Evolutionary conservation across 805 yeast genomes (phyloP).

Genomic region (Ogataea paradorogensis): DNA sequence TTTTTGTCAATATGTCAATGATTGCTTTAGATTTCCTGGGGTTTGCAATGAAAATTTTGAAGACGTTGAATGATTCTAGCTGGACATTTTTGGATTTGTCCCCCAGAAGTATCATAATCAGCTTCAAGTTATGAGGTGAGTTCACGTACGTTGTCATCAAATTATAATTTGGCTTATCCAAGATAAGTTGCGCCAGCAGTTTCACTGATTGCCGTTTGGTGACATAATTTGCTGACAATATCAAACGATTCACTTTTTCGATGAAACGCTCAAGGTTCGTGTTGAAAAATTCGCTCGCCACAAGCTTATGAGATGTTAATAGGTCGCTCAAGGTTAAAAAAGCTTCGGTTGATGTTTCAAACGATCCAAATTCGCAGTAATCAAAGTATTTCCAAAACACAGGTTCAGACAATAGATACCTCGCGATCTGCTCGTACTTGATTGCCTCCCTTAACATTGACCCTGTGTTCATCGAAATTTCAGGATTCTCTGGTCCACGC

Average conservation of each 20-base stretch:
- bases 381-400: slow-evolving; percentile 80
- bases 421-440: slow-evolving; percentile 68
- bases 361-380: slow-evolving; percentile 70
- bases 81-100: slow-evolving; percentile 90
- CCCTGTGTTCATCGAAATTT: slow-evolving; percentile 71
- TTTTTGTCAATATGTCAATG: slow-evolving; percentile 76
- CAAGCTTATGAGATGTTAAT: slow-evolving; percentile 63
- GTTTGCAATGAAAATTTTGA: slow-evolving; percentile 94
- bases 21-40: slow-evolving; percentile 84
- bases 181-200: slow-evolving; percentile 66
- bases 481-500: slow-evolving; percentile 70
- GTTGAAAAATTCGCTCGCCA: slow-evolving; percentile 69
- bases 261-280: slow-evolving; percentile 58
- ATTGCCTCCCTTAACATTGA: slow-evolving; percentile 81
- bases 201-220: slow-evolving; percentile 88
- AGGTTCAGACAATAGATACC: slow-evolving; percentile 55
- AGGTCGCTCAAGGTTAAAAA: slow-evolving; percentile 73
- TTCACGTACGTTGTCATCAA: slow-evolving; percentile 77
- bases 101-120: slow-evolving; percentile 80
- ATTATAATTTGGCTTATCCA: slow-evolving; percentile 65
- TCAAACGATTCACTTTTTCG: slow-evolving; percentile 59
- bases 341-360: slow-evolving; percentile 89
- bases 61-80: slow-evolving; percentile 86
- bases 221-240: slow-evolving; percentile 80
- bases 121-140: slow-evolving; percentile 76